Conservation (phyloP, 106 monocot genomes). For the Phalaenopsis equestris region DNA sequence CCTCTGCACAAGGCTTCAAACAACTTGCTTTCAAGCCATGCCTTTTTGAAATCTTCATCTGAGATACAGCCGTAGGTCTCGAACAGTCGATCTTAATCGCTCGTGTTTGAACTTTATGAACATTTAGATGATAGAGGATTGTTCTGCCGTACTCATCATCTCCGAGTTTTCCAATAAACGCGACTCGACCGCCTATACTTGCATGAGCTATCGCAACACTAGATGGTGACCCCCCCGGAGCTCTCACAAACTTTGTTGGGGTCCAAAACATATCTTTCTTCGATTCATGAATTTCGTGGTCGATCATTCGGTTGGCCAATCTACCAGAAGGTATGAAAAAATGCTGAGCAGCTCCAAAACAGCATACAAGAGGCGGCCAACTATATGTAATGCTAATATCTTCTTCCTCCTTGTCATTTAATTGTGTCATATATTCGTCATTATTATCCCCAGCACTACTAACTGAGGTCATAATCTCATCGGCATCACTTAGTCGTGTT, state of each 20-base stretch:
- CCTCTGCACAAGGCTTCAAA: slow-evolving; percentile 57
- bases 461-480: slow-evolving; percentile 3
- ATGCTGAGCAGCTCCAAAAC: slow-evolving; percentile 78
- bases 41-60: slow-evolving; percentile 61
- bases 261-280: slow-evolving; percentile 72
- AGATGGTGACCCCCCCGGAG: slow-evolving; percentile 70
- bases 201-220: slow-evolving; percentile 80
- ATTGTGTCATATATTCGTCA: slow-evolving; percentile 13
- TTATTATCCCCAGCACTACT: slow-evolving; percentile 7
- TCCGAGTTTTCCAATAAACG: slow-evolving; percentile 89
- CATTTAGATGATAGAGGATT: slow-evolving; percentile 62
- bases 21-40: slow-evolving; percentile 45
- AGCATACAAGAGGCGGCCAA: slow-evolving; percentile 84
- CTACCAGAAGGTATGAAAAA: slow-evolving; percentile 79
- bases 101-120: slow-evolving; percentile 65
- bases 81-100: slow-evolving; percentile 39
- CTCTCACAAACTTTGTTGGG: slow-evolving; percentile 62
- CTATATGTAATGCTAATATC: slow-evolving; percentile 47
- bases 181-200: slow-evolving; percentile 61
- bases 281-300: slow-evolving; percentile 58
- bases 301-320: slow-evolving; percentile 76
- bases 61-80: slow-evolving; percentile 52
- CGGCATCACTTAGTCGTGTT: slow-evolving; percentile 10
- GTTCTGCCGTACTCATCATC: slow-evolving; percentile 76
- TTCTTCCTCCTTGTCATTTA: slow-evolving; percentile 27